Conservation (phyloP, 257 asterid genomes). For the Solanum pennellii region DNA sequence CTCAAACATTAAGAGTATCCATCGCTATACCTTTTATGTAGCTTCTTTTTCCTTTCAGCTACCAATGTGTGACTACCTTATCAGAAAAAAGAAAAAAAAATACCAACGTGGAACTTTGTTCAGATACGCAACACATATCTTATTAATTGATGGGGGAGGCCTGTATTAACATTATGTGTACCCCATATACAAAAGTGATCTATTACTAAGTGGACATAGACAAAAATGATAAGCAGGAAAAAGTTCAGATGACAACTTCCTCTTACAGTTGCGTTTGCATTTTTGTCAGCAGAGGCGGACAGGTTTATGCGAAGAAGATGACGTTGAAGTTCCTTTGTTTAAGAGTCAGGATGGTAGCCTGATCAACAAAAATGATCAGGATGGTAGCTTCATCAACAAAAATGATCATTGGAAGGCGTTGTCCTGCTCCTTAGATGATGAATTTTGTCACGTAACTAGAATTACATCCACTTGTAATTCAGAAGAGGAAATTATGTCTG, state of each 20-base stretch:
- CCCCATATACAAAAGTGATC: not conserved
- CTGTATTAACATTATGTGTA: not conserved
- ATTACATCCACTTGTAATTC: slow-evolving; percentile 21
- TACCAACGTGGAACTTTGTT: not conserved
- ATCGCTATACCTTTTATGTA: not conserved
- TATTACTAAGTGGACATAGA: not conserved
- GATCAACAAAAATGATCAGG: slow-evolving; percentile 21
- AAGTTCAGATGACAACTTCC: not conserved
- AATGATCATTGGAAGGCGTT: slow-evolving; percentile 18
- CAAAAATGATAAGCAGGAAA: not conserved
- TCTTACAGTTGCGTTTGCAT: slow-evolving; percentile 11
- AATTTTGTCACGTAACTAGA: slow-evolving; percentile 10
- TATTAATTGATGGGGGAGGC: not conserved
- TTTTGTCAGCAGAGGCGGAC: slow-evolving; percentile 29
- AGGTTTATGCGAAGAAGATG: slow-evolving; percentile 32
- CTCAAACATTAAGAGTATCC: not conserved
- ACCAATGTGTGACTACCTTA: not conserved
- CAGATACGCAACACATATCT: not conserved
- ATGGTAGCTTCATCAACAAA: slow-evolving; percentile 8
- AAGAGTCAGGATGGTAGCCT: not conserved
- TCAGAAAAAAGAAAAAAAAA: not conserved
- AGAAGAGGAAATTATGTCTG: slow-evolving; percentile 40
- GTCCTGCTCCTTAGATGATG: slow-evolving; percentile 14
- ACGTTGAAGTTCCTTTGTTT: slow-evolving; percentile 51
- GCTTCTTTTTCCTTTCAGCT: not conserved